Evolutionary conservation across 2,329 filamentous ascomycete genomes (phyloP), one percentile per base, ranked within the genome.

Genomic region (Capronia americana): DNA sequence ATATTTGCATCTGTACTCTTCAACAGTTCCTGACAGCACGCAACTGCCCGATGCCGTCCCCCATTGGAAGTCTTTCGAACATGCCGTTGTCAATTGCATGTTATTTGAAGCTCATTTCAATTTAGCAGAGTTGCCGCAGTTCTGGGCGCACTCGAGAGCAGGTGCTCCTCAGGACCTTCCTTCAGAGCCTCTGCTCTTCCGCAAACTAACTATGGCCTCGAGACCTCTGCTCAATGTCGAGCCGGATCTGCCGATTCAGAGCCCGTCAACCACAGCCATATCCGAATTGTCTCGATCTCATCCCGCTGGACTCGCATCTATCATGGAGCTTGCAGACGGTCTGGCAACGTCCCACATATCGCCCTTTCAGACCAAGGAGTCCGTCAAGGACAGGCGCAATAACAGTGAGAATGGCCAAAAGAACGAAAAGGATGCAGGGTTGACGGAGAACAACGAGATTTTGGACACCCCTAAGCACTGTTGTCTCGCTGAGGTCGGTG

Each of bases 401-500:
- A 23, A 28, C 23, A 23, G 14, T 10, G 48, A 28, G 48, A 26
- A 28, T 23, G 48, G 6, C 23, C 26, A 12, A 28, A 12, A 51
- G 14, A 20, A 55, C 53, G 2, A 17, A 55, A 24, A 10, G 17
- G 28, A 6, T 17, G 51, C 46, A 14, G 12, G 26, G 14, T 4
- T 10, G 26, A 30, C 11, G 2, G 28, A 30, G n/a, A 32, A 30
- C n/a, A 55, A 20, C 28, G 53, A 30, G 24, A 7, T 5, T 12
- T 55, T 55, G 23, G 53, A 55, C 17, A 5, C 3, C n/a, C n/a
- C 28, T 5, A 34, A 32, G 4, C 26, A 34, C 12, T 55, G 28
- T 28, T 20, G 8, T 30, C 85, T 0, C 85, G 91, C 1, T 55
- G 53, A 30, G 30, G 53, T 10, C 5, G 53, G 53, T 17, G 28